Evolutionary conservation across 352 stramenopile species (phyloP).

Genomic region (Salisapilia sapeloensis): DNA sequence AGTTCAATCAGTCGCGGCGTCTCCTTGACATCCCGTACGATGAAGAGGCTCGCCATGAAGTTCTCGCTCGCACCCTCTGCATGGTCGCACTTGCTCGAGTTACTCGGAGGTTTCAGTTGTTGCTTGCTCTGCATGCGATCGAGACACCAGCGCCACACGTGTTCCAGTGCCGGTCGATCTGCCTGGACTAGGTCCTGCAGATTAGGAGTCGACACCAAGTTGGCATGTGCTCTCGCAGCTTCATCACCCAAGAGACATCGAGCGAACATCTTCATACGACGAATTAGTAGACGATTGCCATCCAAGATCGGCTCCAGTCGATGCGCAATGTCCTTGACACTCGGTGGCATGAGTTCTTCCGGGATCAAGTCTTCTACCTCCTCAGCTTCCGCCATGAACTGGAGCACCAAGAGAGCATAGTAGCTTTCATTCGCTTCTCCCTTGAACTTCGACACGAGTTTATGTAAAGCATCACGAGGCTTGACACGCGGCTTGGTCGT

Average conservation of each 20-base stretch:
- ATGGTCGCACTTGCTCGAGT: slow-evolving; percentile 71
- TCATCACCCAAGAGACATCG: slow-evolving; percentile 28
- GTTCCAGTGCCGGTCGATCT: slow-evolving; percentile 29
- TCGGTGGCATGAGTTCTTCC: slow-evolving; percentile 42
- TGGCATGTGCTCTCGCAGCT: too few relatives aligned
- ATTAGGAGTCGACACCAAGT: too few relatives aligned
- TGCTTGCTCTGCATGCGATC: slow-evolving; percentile 69
- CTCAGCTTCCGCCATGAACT: too few relatives aligned
- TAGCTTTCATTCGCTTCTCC: too few relatives aligned
- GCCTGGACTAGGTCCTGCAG: too few relatives aligned
- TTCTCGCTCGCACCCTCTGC: slow-evolving; percentile 70
- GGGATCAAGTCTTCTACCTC: slow-evolving; percentile 18
- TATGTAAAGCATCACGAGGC: slow-evolving; percentile 12
- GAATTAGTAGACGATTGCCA: slow-evolving; percentile 45
- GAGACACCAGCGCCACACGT: slow-evolving; percentile 77
- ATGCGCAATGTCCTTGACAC: slow-evolving; percentile 12
- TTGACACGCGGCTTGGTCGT: neutral
- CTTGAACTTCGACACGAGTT: neutral
- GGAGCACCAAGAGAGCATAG: too few relatives aligned
- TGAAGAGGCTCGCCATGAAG: slow-evolving; percentile 82
- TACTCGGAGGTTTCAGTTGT: slow-evolving; percentile 42
- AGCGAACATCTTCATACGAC: slow-evolving; percentile 77
- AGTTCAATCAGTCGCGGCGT: slow-evolving; percentile 60
- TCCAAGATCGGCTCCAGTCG: slow-evolving; percentile 24
- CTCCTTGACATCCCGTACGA: slow-evolving; percentile 42